phyloP scores from a whole-genome alignment of 306 rosid species.

The Astragalus glycyphyllos region DNA sequence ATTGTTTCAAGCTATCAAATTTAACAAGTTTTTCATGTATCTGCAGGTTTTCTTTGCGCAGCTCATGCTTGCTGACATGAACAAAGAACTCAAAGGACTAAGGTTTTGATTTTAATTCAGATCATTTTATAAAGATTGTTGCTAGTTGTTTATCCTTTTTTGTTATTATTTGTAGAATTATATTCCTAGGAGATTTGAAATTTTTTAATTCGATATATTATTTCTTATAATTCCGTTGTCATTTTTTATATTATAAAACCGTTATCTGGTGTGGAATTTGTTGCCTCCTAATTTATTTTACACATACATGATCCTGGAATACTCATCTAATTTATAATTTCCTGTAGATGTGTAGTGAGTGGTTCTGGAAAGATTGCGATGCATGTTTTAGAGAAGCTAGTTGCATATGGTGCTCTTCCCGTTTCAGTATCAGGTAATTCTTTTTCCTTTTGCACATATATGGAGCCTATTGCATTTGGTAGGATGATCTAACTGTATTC shows the following conservation, averaged over 20 bases:
- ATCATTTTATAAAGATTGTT: slow-evolving; percentile 40
- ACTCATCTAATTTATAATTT: slow-evolving; percentile 40
- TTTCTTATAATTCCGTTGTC: not conserved
- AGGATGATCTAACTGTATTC: slow-evolving; percentile 23
- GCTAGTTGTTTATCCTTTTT: slow-evolving; percentile 34
- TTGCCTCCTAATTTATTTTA: slow-evolving; percentile 30
- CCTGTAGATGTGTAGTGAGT: slow-evolving; percentile 80
- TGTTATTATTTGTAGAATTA: slow-evolving; percentile 17
- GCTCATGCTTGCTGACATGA: slow-evolving; percentile 94
- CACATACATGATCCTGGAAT: slow-evolving; percentile 36
- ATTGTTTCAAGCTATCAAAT: slow-evolving; percentile 27
- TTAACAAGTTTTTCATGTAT: slow-evolving; percentile 43
- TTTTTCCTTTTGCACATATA: slow-evolving; percentile 31
- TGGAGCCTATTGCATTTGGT: slow-evolving; percentile 40
- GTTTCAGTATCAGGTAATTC: slow-evolving; percentile 85
- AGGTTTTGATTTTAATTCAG: slow-evolving; percentile 63
- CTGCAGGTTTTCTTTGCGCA: slow-evolving; percentile 99
- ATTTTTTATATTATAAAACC: slow-evolving; percentile 20
- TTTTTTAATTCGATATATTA: slow-evolving; percentile 7
- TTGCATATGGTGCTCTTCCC: slow-evolving; percentile 96
- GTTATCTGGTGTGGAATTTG: slow-evolving; percentile 26
- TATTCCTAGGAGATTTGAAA: slow-evolving; percentile 28
- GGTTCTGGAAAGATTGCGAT: slow-evolving; percentile 99
- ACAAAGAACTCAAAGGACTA: slow-evolving; percentile 96
- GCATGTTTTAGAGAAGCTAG: slow-evolving; percentile 98